These are phyloP conservation scores for Boletus tomentosulus DNA, from an alignment of 768 basidiomycete species.

Conservation along the genomic window DNA sequence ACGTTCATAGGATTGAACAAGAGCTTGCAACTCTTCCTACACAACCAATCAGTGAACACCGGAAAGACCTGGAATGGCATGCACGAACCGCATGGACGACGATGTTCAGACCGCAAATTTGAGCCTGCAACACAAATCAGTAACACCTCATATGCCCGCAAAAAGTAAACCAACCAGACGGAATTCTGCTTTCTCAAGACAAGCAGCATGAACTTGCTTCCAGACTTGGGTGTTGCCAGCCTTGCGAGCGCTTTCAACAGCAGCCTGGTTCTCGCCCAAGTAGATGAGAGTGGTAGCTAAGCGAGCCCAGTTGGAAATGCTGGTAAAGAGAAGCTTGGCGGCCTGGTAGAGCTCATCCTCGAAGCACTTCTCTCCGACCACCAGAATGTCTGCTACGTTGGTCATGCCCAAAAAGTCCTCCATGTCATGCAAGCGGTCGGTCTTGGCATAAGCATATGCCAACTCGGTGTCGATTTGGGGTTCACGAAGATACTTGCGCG, in stretches of 20 bases:
- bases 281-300: slow-evolving; percentile 98
- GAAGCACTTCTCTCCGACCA: slow-evolving; percentile 99
- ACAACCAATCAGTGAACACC: slow-evolving; percentile 1
- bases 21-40: slow-evolving; percentile 71
- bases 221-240: slow-evolving; percentile 99
- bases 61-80: too few species aligned
- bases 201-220: slow-evolving; percentile 99
- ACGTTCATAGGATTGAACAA: slow-evolving; percentile 83
- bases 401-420: slow-evolving; percentile 99
- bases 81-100: slow-evolving; percentile 73
- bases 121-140: slow-evolving; percentile 50
- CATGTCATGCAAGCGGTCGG: slow-evolving; percentile 97
- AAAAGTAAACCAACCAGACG: slow-evolving; percentile 56
- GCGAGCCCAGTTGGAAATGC: slow-evolving; percentile 98
- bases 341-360: slow-evolving; percentile 98
- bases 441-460: slow-evolving; percentile 97
- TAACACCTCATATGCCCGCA: background rate
- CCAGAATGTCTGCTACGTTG: slow-evolving; percentile 94
- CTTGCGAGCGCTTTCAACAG: slow-evolving; percentile 98
- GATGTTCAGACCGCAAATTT: slow-evolving; percentile 98
- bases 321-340: slow-evolving; percentile 89
- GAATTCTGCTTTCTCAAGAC: slow-evolving; percentile 97
- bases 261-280: slow-evolving; percentile 95
- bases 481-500: slow-evolving; percentile 92
- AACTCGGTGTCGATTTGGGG: slow-evolving; percentile 98